Base-by-base conservation (phyloP, 108 stramenopile genomes). In the Skeletonema tropicum region DNA sequence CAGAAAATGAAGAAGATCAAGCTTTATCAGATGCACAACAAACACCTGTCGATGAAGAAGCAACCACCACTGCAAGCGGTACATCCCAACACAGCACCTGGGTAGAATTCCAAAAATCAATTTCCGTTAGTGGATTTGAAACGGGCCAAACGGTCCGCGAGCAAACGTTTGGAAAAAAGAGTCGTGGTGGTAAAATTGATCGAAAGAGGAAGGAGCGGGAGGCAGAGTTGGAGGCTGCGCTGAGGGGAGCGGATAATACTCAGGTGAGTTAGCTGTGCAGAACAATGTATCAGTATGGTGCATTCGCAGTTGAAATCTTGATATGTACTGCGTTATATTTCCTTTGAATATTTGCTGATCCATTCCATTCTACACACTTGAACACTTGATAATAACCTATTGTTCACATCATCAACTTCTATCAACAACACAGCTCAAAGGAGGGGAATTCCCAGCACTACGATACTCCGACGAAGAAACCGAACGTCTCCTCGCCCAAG, bases 101-200 rank as follows among this genome's bases (percentile, higher is more conserved):
- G 93, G 89, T 94, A 30, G 80, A 92, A 70, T 94, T 94, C 60
- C 93, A 94, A 75, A 83, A 86, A 64, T 90, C 91, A 68, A 94
- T 94, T 68, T 35, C 85, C 15, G 91, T 94, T 5, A 72, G 87
- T 12, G 93, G 93, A 32, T 92, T 94, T 59, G 87, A 94, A 76
- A 94, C 93, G 3, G 93, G 93, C 36, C 93, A 94, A 74, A 88
- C 84, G 0, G 80, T 72, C 6, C 84, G 68, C 4, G 61, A 70
- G 12, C 63, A 39, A 11, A 61, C 48, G 13, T 75, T 85, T 9
- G 62, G 86, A 21, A 75, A 85, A 57, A 92, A 90, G 57, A 68
- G 55, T 31, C 71, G 89, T 13, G 89, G 91, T 29, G 89, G 89
- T 1, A 87, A 83, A 49, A 70, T 83, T 19, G 85, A 82, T 42